Evolutionary conservation across 805 yeast species (phyloP).

Genomic region (Danielia reshetovae): DNA sequence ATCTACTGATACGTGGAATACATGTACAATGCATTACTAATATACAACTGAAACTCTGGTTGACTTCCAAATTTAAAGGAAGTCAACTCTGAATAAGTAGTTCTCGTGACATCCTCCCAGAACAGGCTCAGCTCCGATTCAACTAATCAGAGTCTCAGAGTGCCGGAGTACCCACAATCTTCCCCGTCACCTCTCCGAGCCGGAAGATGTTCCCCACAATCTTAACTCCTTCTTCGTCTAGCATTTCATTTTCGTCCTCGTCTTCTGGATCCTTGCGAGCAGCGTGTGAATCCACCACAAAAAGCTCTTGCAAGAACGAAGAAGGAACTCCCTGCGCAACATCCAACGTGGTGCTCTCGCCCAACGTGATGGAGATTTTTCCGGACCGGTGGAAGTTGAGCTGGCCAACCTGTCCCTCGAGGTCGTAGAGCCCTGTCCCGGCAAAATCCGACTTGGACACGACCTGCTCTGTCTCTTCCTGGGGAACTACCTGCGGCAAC

Average conservation of each 20-base stretch:
- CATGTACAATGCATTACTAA: too few species aligned
- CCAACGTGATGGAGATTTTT: slow-evolving; percentile 67
- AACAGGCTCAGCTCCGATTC: too few species aligned
- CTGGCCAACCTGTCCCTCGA: slow-evolving; percentile 64
- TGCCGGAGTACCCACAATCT: slow-evolving; percentile 18
- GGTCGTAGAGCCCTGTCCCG: slow-evolving; percentile 5
- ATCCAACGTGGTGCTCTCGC: slow-evolving; percentile 59
- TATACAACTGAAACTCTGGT: too few species aligned
- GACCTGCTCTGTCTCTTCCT: slow-evolving; percentile 18
- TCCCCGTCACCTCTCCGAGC: slow-evolving; percentile 13
- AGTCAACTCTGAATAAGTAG: too few species aligned
- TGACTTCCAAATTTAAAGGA: too few species aligned
- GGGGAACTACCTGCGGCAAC: slow-evolving; percentile 45
- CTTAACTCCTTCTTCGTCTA: slow-evolving; percentile 14
- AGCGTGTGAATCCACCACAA: slow-evolving; percentile 43
- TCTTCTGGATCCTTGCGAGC: slow-evolving; percentile 12
- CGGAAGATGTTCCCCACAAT: slow-evolving; percentile 15
- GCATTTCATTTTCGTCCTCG: slow-evolving; percentile 22
- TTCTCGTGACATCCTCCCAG: too few species aligned
- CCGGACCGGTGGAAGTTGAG: slow-evolving; percentile 83
- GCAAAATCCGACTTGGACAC: slow-evolving; percentile 10
- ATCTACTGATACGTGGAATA: too few species aligned
- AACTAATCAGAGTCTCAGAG: background rate
- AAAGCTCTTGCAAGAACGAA: slow-evolving; percentile 69
- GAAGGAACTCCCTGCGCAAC: slow-evolving; percentile 69